phyloP scores from a whole-genome alignment of 768 basidiomycete genomes.

The Coprinopsis sp. region DNA sequence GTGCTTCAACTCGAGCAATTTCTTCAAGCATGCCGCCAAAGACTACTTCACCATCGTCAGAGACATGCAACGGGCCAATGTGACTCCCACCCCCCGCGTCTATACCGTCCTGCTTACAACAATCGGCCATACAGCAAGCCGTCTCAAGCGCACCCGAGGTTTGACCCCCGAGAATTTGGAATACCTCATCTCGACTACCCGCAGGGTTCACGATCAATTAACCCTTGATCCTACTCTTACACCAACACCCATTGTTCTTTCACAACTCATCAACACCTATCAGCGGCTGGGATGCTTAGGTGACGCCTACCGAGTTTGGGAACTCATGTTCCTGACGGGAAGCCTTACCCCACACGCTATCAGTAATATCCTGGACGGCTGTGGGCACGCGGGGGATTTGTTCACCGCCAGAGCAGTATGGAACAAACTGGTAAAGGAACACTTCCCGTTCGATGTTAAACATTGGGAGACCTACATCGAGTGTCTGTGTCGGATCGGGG shows the following conservation, averaged over 20 bases:
- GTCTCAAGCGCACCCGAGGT: slow-evolving; percentile 18
- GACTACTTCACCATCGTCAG: slow-evolving; percentile 72
- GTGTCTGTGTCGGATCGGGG: slow-evolving; percentile 71
- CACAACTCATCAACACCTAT: slow-evolving; percentile 87
- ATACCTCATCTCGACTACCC: slow-evolving; percentile 45
- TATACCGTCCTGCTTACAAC: slow-evolving; percentile 66
- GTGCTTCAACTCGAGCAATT: slow-evolving; percentile 42
- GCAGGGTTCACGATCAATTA: slow-evolving; percentile 68
- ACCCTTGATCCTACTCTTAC: slow-evolving; percentile 75
- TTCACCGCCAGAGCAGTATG: slow-evolving; percentile 52
- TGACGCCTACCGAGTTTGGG: slow-evolving; percentile 78
- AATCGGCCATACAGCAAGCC: slow-evolving; percentile 42
- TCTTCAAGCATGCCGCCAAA: slow-evolving; percentile 38
- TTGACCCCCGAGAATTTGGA: slow-evolving; percentile 16
- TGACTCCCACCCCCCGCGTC: slow-evolving; percentile 50
- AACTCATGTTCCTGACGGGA: slow-evolving; percentile 57
- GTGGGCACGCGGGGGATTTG: slow-evolving; percentile 55
- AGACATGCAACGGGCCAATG: slow-evolving; percentile 71
- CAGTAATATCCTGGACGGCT: slow-evolving; percentile 83
- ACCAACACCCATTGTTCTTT: slow-evolving; percentile 67
- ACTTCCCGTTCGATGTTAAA: slow-evolving; percentile 52
- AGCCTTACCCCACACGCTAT: slow-evolving; percentile 60
- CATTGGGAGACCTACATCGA: slow-evolving; percentile 86
- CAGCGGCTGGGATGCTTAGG: slow-evolving; percentile 67
- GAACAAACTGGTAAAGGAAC: slow-evolving; percentile 42